Evolutionary conservation across 2,329 filamentous ascomycete species (phyloP).

Genomic region (Monilinia laxa): DNA sequence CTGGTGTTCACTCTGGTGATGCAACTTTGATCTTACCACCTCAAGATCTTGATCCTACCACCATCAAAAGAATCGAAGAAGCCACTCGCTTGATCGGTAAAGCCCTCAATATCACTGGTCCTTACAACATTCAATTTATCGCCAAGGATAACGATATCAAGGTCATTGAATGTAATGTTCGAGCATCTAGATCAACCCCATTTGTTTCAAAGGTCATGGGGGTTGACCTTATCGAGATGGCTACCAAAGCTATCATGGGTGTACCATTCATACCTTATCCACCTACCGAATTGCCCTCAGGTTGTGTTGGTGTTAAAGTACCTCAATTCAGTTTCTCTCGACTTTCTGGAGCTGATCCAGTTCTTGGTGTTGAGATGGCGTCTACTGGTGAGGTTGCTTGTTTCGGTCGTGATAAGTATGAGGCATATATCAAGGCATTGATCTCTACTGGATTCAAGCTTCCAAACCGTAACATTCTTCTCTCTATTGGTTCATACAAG

Average conservation of each 20-base stretch:
- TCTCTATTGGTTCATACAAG: conserved; percentile 96
- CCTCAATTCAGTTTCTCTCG: conserved; percentile 99
- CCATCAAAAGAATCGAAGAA: conserved; percentile 86
- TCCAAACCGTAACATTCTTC: conserved; percentile 89
- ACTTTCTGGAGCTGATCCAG: conserved; percentile 91
- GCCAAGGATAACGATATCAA: conserved; percentile 80
- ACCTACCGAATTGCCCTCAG: conserved; percentile 67
- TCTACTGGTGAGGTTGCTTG: conserved; percentile 97
- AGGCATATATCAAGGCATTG: conserved; percentile 94
- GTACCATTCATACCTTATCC: conserved; percentile 82
- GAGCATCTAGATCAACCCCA: conserved; percentile 95
- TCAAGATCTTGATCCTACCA: conserved; percentile 69
- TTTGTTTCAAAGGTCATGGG: conserved; percentile 97
- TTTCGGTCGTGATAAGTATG: conserved; percentile 93
- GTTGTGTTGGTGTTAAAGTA: conserved; percentile 95
- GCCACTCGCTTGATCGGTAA: conserved; percentile 95
- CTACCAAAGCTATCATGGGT: conserved; percentile 82
- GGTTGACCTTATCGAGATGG: conserved; percentile 93
- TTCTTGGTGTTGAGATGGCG: conserved; percentile 97
- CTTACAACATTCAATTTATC: conserved; percentile 99
- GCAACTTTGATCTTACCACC: conserved; percentile 93
- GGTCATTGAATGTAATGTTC: conserved; percentile 97
- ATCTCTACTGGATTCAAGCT: conserved; percentile 96
- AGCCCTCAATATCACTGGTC: conserved; percentile 95
- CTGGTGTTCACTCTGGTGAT: conserved; percentile 96